A percentile compares a stretch with the other conserved stretches of the same genome.
Evolutionary conservation across 768 basidiomycete species (phyloP).

Genomic region (Cystobasidium ongulense): DNA sequence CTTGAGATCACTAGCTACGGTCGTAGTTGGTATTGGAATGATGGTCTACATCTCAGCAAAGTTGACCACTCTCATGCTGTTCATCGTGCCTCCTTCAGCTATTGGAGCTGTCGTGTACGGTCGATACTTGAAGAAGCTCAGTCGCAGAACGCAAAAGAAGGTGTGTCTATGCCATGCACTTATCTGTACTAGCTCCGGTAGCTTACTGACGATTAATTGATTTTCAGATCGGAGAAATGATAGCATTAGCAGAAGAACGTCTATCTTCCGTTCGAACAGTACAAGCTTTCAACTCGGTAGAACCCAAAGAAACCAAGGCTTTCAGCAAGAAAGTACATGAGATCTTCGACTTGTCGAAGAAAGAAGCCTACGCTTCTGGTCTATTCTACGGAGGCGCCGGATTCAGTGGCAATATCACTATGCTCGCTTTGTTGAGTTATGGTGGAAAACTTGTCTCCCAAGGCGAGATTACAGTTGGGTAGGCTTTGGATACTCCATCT

Average conservation of each 20-base stretch:
- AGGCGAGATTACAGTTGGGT: constrained; percentile 78
- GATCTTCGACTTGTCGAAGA: constrained; percentile 67
- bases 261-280: constrained; percentile 78
- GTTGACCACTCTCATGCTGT: constrained; percentile 83
- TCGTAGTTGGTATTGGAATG: constrained; percentile 91
- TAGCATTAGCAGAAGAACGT: constrained; percentile 75
- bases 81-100: constrained; percentile 67
- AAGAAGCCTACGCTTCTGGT: constrained; percentile 66
- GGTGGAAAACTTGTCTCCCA: constrained; percentile 84
- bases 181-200: background rate
- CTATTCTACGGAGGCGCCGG: constrained; percentile 71
- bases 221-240: constrained; percentile 28
- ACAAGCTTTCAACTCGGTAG: constrained; percentile 76
- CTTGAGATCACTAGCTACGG: constrained; percentile 68
- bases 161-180: background rate
- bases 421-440: constrained; percentile 81
- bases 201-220: background rate
- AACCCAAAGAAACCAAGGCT: constrained; percentile 63
- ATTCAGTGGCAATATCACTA: constrained; percentile 62
- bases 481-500: background rate
- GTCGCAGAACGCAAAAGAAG: constrained; percentile 75
- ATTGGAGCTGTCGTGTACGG: constrained; percentile 79
- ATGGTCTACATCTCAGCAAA: constrained; percentile 70
- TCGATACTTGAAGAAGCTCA: constrained; percentile 82
- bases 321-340: constrained; percentile 58